Base-by-base conservation (phyloP, 2,329 filamentous ascomycete genomes). In the Hortaea werneckii region DNA sequence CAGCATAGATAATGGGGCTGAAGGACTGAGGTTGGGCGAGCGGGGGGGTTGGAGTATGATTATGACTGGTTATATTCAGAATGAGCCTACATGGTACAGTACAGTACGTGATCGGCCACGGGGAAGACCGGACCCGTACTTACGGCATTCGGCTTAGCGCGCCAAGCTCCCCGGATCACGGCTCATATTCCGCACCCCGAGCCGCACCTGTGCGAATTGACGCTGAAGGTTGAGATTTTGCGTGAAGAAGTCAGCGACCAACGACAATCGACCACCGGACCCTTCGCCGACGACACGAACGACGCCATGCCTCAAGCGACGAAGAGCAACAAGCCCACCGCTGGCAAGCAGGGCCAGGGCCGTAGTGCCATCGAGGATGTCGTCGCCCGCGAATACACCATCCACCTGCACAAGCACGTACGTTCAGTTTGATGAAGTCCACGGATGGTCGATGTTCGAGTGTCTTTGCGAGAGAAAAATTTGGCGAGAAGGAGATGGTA, bases 341-440 rank as follows among this genome's bases (percentile, higher is more conserved):
- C 77, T 65, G 75, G 73, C 70, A 84, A 83, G 78, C 85, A 84
- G 76, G 62, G 72, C 62, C 52, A 56, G 44, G 71, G 73, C 66
- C 87, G 89, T 71, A 95, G 87, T 74, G 94, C 94, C 78, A 95
- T 98, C 74, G 83, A 87, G 75, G 90, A 98, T 76, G 94, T 98
- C 70, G 90, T 98, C 73, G 84, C 92, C 67, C 87, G 92, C 81
- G 94, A 98, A 80, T 98, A 98, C 83, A 98, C 92, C 75, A 96
- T 98, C 78, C 90, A 98, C 82, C 78, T 98, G 66, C 92, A 98
- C 87, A 96, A 95, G 86, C 85, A 90, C 76, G 87, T 94, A 89
- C 72, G 85, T 73, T 79, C 77, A 78, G 78, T 82, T 81, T 82
- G 70, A 78, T 81, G 78, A 81, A 81, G 78, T 81, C 77, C 78